phyloP scores from a whole-genome alignment of 805 yeast genomes.

The Kazachstania viticola region DNA sequence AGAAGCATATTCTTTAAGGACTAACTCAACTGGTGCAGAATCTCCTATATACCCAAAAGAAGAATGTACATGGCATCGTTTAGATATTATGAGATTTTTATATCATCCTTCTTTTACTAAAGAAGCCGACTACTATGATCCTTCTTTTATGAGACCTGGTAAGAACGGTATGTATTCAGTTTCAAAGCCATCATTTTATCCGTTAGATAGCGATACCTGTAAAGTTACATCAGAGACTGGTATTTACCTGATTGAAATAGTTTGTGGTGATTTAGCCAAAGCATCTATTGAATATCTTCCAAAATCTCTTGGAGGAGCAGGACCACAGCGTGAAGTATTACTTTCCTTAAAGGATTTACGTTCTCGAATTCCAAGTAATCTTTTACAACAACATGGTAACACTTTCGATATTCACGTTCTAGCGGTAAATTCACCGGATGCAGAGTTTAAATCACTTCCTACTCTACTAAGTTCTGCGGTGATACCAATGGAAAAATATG shows the following conservation, averaged over 20 bases:
- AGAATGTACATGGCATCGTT: conserved; percentile 80
- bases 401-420: conserved; percentile 38
- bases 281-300: conserved; percentile 55
- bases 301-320: conserved; percentile 41
- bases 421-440: conserved; percentile 50
- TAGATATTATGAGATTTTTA: conserved; percentile 67
- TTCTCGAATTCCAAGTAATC: conserved; percentile 22
- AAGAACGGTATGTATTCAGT: conserved; percentile 20
- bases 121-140: conserved; percentile 51
- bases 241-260: conserved; percentile 62
- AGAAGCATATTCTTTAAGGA: conserved; percentile 48
- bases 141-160: conserved; percentile 26
- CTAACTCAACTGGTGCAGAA: conserved; percentile 35
- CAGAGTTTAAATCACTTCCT: conserved; percentile 39
- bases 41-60: conserved; percentile 42
- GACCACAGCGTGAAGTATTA: conserved; percentile 42
- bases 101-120: conserved; percentile 71
- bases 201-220: conserved; percentile 34
- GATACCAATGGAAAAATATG: conserved; percentile 20
- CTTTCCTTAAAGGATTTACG: conserved; percentile 39
- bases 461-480: conserved; percentile 7
- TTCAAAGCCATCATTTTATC: conserved; percentile 33
- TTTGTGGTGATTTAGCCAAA: conserved; percentile 41
- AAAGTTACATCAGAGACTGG: conserved; percentile 50
- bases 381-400: conserved; percentile 20